Conservation (phyloP, 169 alveolate species). For the Cryptosporidium meleagridis region DNA sequence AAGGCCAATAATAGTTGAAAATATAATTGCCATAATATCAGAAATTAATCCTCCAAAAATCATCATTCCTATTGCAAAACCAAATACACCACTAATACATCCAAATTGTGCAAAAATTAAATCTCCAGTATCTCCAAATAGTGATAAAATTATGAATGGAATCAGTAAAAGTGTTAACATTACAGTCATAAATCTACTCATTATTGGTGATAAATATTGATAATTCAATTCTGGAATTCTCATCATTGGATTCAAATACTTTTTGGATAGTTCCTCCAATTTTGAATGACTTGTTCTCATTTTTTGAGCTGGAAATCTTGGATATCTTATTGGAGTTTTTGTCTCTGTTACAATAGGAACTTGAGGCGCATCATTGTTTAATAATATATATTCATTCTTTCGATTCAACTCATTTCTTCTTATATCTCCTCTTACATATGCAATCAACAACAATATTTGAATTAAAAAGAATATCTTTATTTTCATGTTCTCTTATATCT, state of each 20-base stretch:
- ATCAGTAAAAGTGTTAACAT: neutral
- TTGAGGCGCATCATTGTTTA: conserved; percentile 53
- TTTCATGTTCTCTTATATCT: neutral
- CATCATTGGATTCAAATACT: conserved; percentile 52
- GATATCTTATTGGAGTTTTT: conserved; percentile 15
- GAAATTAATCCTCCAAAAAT: conserved; percentile 46
- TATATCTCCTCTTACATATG: conserved; percentile 5
- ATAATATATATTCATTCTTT: neutral
- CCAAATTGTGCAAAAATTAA: conserved; percentile 72
- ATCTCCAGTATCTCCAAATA: conserved; percentile 71
- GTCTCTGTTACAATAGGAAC: conserved; percentile 36
- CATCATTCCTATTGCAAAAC: conserved; percentile 51
- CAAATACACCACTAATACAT: conserved; percentile 56
- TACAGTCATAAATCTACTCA: conserved; percentile 56
- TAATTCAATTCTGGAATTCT: conserved; percentile 66
- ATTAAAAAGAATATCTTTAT: neutral
- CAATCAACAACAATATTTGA: neutral
- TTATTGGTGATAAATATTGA: conserved; percentile 51
- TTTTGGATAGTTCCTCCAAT: conserved; percentile 30
- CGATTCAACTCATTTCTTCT: conserved; percentile 2
- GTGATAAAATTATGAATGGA: conserved; percentile 30
- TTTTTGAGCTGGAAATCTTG: conserved; percentile 69
- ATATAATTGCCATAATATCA: conserved; percentile 7
- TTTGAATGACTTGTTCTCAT: conserved; percentile 45
- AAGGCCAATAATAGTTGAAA: conserved; percentile 22